Conservation (phyloP, 768 basidiomycete species). For the Sporobolomyces pararoseus region DNA sequence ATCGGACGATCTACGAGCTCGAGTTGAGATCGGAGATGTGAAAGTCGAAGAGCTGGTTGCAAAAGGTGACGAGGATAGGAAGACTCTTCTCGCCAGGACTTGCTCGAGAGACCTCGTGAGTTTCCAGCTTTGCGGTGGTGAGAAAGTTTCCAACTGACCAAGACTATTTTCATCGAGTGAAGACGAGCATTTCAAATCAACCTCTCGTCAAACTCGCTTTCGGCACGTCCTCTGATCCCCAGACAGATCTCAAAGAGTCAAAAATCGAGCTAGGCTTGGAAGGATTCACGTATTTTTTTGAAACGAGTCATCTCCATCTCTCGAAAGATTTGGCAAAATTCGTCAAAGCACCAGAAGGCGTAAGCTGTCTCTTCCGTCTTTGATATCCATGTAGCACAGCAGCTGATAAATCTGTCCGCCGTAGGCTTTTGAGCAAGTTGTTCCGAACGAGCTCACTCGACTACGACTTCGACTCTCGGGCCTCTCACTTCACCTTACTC, state of each 20-base stretch:
- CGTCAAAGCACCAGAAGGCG: slow-evolving; percentile 79
- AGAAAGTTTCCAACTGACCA: neutral
- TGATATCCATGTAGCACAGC: neutral
- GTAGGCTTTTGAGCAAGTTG: slow-evolving; percentile 84
- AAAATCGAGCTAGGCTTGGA: slow-evolving; percentile 19
- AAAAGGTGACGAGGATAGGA: too few species aligned
- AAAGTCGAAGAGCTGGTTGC: slow-evolving; percentile 52
- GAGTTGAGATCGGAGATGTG: slow-evolving; percentile 62
- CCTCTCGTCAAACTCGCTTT: slow-evolving; percentile 55
- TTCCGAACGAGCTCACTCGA: slow-evolving; percentile 79
- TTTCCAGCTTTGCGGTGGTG: slow-evolving; percentile 13
- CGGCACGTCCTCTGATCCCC: slow-evolving; percentile 14
- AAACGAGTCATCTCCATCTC: slow-evolving; percentile 64
- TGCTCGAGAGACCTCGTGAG: slow-evolving; percentile 56
- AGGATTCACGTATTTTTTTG: slow-evolving; percentile 46
- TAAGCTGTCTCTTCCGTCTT: slow-evolving; percentile 47
- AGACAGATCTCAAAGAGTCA: slow-evolving; percentile 29
- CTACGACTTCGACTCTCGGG: slow-evolving; percentile 65
- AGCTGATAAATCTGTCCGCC: neutral
- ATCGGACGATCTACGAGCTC: slow-evolving; percentile 63
- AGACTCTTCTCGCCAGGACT: neutral
- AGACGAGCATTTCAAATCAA: slow-evolving; percentile 48
- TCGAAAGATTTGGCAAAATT: slow-evolving; percentile 62
- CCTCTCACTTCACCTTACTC: slow-evolving; percentile 62
- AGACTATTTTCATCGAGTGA: neutral